Evolutionary conservation across 345 rosid genomes (phyloP), one percentile per base, ranked within the genome.

Genomic region (Lepidium aucheri): DNA sequence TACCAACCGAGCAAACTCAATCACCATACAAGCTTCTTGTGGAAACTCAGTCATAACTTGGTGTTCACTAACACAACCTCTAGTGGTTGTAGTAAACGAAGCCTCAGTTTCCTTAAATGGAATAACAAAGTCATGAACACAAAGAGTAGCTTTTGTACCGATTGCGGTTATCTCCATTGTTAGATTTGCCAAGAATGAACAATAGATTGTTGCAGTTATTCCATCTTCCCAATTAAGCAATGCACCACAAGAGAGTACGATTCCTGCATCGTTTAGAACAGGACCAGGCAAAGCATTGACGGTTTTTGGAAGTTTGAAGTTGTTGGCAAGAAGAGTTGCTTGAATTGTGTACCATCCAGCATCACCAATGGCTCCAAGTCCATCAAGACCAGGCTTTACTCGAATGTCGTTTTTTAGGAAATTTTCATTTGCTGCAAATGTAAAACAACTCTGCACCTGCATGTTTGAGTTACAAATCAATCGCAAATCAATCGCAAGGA

Each of bases 291-390:
- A 65, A 28, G 95, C 91, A 2, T 70, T 54, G 1, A 84, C 85
- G 0, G 80, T 82, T 69, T 82, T 81, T 0, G 96, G 98, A 22
- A 89, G 82, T 54, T 89, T 78, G 61, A 83, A 87, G 68, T 83
- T 77, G 54, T 78, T 78, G 3, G 70, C 86, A 69, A 82, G 82
- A 50, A 92, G 76, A 71, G 74, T 72, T 24, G 88, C 75, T 69
- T 88, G 75, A 63, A 84, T 73, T 42, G 84, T 65, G 63, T 92
- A 92, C 98, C 98, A 92, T 22, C 98, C 96, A n/a, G 82, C 77
- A 49, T 92, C 98, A 7, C 96, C 98, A 0, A 92, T 89, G 5
- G 93, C 82, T 17, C 98, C 98, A 3, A 83, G 95, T 9, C 82
- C 81, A 40, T 92, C 96, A 0, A 92, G 96, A 49, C 87, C 86